Conservation (phyloP, 2,329 filamentous ascomycete species). For the Aspergillus bombycis region DNA sequence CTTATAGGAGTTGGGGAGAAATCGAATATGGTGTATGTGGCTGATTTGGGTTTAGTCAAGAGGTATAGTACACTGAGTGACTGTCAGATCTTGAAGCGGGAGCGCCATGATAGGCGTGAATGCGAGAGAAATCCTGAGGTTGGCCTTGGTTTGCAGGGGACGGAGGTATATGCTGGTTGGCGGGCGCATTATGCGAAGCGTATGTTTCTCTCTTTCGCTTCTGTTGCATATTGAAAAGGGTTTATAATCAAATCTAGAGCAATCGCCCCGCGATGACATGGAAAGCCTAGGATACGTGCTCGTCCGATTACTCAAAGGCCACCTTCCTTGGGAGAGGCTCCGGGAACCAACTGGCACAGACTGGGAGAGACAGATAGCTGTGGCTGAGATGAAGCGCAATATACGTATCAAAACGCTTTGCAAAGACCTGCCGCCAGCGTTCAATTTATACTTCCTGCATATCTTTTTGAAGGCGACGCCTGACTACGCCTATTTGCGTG, state of each 20-base stretch:
- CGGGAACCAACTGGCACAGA: conserved; percentile 62
- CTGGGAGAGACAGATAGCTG: background rate
- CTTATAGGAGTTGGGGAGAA: conserved; percentile 99
- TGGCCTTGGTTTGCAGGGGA: background rate
- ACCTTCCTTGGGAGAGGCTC: conserved; percentile 96
- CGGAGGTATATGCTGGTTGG: background rate
- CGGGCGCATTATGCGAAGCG: background rate
- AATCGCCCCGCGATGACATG: conserved; percentile 99
- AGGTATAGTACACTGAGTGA: conserved; percentile 64
- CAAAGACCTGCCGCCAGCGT: background rate
- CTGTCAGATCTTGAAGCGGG: background rate
- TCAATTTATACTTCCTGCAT: background rate
- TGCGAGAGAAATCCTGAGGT: background rate
- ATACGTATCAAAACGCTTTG: background rate
- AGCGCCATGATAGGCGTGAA: background rate
- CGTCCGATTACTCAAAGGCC: conserved; percentile 99
- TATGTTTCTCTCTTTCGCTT: background rate
- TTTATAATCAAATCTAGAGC: conserved; percentile 63
- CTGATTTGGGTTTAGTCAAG: conserved; percentile 98
- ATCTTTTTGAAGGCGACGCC: background rate
- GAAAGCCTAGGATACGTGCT: conserved; percentile 98
- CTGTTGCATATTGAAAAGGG: background rate
- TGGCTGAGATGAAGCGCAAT: background rate
- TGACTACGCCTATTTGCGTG: background rate
- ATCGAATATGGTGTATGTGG: conserved; percentile 98